Base-by-base conservation (phyloP, 495 filamentous ascomycete genomes). In the Aspergillus conjunctus region DNA sequence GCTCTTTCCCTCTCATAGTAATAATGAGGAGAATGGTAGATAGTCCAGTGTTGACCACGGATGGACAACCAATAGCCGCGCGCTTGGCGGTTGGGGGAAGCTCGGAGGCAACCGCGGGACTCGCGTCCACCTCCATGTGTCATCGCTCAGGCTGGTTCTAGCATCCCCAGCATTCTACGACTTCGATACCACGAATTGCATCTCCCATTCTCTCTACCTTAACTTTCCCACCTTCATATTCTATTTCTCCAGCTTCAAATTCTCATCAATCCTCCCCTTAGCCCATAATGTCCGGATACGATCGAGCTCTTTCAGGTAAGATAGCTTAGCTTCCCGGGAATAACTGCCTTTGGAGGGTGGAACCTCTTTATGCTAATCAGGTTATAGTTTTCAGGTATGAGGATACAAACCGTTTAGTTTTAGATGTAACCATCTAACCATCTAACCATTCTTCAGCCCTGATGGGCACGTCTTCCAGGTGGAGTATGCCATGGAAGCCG, bases 391-490 rank as follows among this genome's bases (percentile, higher is more conserved):
- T 73, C 62, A 72, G 65, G 68, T 66, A 71, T 56, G 69, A 26
- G 7, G n/a, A 17, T 30, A 34, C 14, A 15, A 7, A 10, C 26
- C 14, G 18, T 44, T 15, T 44, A 70, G 66, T 60, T 69, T 37
- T 34, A 6, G 30, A 11, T 59, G 18, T 49, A 20, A n/a, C 58
- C 62, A n/a, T 59, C 65, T 49, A 20, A n/a, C 58, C 62, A n/a
- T 59, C 65, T 72, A 67, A 78, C 66, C 50, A 52, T 59, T 62
- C 51, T 70, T 68, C 66, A 97, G 93, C 81, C 94, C 94, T 65
- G 94, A 98, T 79, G 94, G 94, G 76, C 94, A 98, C 80, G 93
- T 98, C 66, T 98, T 98, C 83, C 94, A 98, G 76, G 94, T 98
- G 68, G 94, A 98, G 82, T 98, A 98, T 83, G 94, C 94, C 58